Evolutionary conservation across 441 rosid genomes (phyloP).

Genomic region (Populus trichocarpa): DNA sequence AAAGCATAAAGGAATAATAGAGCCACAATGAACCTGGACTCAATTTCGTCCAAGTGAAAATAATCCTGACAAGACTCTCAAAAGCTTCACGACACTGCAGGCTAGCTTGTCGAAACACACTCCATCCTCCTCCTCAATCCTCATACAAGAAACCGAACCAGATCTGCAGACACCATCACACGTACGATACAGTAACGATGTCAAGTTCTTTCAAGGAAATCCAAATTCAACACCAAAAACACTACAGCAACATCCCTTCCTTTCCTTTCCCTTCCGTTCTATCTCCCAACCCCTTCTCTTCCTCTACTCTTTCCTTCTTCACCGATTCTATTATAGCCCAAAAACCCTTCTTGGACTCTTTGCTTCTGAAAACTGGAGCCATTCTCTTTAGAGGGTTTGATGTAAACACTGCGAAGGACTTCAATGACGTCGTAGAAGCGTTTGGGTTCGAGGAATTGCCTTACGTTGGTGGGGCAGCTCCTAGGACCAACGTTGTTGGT

Average conservation of each 20-base stretch:
- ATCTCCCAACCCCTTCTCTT: constrained; percentile 27
- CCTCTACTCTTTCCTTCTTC: constrained; percentile 29
- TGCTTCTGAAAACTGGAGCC: constrained; percentile 64
- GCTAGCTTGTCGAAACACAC: too few species aligned
- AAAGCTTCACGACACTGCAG: too few species aligned
- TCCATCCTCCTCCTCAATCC: too few species aligned
- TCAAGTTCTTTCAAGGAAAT: constrained; percentile 39
- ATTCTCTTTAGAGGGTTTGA: constrained; percentile 66
- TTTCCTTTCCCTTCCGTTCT: constrained; percentile 52
- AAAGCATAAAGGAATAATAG: too few species aligned
- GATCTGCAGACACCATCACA: too few species aligned
- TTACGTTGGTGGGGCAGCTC: constrained; percentile 90
- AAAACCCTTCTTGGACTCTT: constrained; percentile 55
- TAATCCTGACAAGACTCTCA: too few species aligned
- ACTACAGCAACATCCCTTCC: constrained; percentile 25
- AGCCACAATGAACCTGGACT: too few species aligned
- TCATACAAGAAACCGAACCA: too few species aligned
- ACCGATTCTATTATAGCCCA: constrained; percentile 32
- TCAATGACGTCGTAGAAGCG: constrained; percentile 79
- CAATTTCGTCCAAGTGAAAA: too few species aligned
- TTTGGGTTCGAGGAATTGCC: constrained; percentile 89
- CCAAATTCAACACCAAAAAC: constrained; percentile 47
- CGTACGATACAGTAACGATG: constrained; percentile 26
- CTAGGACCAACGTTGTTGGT: constrained; percentile 69
- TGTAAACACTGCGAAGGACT: constrained; percentile 51